Evolutionary conservation across 768 basidiomycete species (phyloP).

Genomic region (Termitomyces titanicus): DNA sequence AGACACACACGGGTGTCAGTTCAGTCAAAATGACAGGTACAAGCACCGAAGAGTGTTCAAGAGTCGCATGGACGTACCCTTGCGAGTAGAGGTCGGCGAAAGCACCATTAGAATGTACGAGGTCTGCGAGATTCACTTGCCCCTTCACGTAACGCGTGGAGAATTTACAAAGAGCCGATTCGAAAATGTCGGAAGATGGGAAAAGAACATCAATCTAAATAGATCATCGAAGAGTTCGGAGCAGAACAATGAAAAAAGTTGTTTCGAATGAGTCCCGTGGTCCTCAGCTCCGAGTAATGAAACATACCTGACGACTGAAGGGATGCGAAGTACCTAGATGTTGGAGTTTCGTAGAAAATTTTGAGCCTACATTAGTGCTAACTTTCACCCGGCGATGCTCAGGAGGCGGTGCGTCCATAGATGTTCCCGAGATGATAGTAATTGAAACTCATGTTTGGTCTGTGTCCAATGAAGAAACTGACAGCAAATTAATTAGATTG

Average conservation of each 20-base stretch:
- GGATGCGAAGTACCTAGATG: conserved; percentile 40
- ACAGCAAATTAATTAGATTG: background rate
- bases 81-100: conserved; percentile 5
- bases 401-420: background rate
- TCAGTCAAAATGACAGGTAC: background rate
- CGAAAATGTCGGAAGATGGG: conserved; percentile 38
- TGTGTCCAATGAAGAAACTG: too few species aligned
- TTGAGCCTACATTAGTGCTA: conserved; percentile 13
- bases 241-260: background rate
- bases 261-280: background rate
- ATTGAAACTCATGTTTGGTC: background rate
- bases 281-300: background rate
- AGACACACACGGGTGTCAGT: background rate
- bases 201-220: conserved; percentile 62
- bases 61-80: background rate
- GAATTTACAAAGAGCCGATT: conserved; percentile 36
- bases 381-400: conserved; percentile 21
- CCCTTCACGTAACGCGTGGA: conserved; percentile 43
- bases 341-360: conserved; percentile 22
- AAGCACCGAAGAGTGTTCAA: background rate
- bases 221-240: background rate
- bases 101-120: conserved; percentile 24
- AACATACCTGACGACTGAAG: conserved; percentile 47
- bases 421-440: background rate
- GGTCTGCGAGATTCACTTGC: conserved; percentile 36